Evolutionary conservation across 2,329 filamentous ascomycete species (phyloP).

Genomic region (Cylindrodendrum hubeiense): DNA sequence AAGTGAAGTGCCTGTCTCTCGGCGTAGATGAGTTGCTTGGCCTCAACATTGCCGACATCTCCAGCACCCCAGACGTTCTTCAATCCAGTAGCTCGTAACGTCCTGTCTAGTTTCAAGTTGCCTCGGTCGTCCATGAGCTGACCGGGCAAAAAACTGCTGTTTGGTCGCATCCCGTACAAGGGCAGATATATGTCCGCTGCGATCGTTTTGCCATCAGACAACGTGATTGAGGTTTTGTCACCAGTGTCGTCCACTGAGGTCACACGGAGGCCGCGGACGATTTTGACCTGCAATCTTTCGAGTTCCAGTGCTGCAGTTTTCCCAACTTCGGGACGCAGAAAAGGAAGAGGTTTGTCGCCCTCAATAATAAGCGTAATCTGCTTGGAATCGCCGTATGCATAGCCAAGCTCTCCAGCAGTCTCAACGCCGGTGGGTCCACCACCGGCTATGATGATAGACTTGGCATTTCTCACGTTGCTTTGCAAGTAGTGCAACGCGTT

Average conservation of each 20-base stretch:
- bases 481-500: background rate
- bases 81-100: background rate
- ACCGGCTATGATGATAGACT: background rate
- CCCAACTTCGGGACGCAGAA: background rate
- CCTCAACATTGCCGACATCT: conserved; percentile 3
- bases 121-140: background rate
- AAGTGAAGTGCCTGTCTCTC: conserved; percentile 9
- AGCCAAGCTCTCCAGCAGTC: background rate
- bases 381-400: background rate
- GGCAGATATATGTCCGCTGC: background rate
- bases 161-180: background rate
- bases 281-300: background rate
- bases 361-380: background rate
- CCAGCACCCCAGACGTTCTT: conserved; percentile 10
- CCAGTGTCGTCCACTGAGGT: background rate
- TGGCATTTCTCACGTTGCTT: background rate
- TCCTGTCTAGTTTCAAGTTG: background rate
- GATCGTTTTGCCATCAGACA: background rate
- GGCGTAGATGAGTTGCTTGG: conserved; percentile 15
- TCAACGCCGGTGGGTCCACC: background rate
- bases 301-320: background rate
- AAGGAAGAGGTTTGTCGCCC: background rate
- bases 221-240: background rate
- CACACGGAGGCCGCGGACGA: background rate
- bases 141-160: background rate